Evolutionary conservation across 371 early-diverging fungal species (phyloP), one percentile per base, ranked within the genome.

Genomic region (Mortierella sp.): DNA sequence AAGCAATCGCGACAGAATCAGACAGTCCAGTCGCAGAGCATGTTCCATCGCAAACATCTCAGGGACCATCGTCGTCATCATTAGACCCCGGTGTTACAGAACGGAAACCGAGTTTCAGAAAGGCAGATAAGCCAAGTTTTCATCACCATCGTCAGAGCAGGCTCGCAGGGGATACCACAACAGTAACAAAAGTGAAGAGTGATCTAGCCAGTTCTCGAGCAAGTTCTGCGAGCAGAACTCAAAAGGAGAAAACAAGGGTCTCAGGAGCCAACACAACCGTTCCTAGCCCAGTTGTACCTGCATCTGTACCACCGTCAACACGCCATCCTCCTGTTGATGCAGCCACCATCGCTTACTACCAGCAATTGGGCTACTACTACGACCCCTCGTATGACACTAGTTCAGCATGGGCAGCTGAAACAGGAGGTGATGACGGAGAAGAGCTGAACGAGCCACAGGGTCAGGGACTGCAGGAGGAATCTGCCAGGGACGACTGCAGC

Each of bases 21-120:
- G 51, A 31, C 16, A 21, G 39, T 27, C 27, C 47, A 49, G 12
- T 25, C 1, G 39, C 28, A 17, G 51, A 13, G 43, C 28, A 19
- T 25, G 54, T 31, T 34, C 10, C 34, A 40, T 39, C n/a, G 10
- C 28, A 53, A 52, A 16, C 47, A 22, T 31, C 57, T 14, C 21
- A 49, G 29, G 44, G 10, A 8, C 46, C 43, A 24, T 16, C 40
- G 24, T 34, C 9, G 1, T 24, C 48, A n/a, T 21, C 63, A 28
- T 54, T 7, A 22, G 47, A 64, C 40, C 34, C 34, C 10, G 66
- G 49, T 8, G 46, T 50, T 5, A 50, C 58, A 34, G 73, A 71
- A 17, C 57, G 71, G 60, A 78, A 81, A 63, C 73, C 81, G 25
- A 81, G 78, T 66, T 77, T 77, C 51, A 77, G 51, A 57, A 71